phyloP scores from a whole-genome alignment of 2,329 filamentous ascomycete species.

The Fusarium penzigii region DNA sequence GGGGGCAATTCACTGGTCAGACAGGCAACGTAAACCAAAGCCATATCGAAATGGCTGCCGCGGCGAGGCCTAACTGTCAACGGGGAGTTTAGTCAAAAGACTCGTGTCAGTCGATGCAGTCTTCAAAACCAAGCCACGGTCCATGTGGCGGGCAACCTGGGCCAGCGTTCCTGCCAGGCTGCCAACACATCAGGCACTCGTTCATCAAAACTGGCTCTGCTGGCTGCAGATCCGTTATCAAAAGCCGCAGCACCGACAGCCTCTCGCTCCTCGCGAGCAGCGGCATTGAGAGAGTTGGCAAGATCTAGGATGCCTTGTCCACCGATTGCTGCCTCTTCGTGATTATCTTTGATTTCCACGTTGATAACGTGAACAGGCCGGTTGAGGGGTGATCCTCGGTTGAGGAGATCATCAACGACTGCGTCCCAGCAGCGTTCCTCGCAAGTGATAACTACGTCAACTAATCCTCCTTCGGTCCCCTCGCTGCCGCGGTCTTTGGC shows the following conservation, averaged over 20 bases:
- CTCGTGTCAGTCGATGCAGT: neutral
- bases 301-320: slow-evolving; percentile 91
- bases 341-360: slow-evolving; percentile 97
- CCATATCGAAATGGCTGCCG: no score
- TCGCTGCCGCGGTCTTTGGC: slow-evolving; percentile 72
- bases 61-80: no score
- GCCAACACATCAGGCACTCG: slow-evolving; percentile 88
- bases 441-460: slow-evolving; percentile 94
- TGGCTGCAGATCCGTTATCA: slow-evolving; percentile 66
- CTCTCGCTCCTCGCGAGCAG: slow-evolving; percentile 75
- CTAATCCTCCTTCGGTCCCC: slow-evolving; percentile 85
- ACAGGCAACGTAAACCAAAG: no score
- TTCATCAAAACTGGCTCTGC: slow-evolving; percentile 83
- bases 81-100: no score
- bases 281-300: slow-evolving; percentile 79
- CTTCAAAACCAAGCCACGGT: slow-evolving; percentile 87
- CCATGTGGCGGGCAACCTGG: slow-evolving; percentile 87
- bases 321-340: slow-evolving; percentile 90
- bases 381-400: slow-evolving; percentile 83
- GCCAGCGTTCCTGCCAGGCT: slow-evolving; percentile 94
- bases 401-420: slow-evolving; percentile 89
- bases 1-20: no score
- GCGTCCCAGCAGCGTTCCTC: slow-evolving; percentile 99
- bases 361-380: slow-evolving; percentile 97
- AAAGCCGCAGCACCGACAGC: slow-evolving; percentile 64